A percentile compares a stretch with the other conserved stretches of the same genome.
phyloP scores from a whole-genome alignment of 306 rosid species.

The Prunus fruticosa region DNA sequence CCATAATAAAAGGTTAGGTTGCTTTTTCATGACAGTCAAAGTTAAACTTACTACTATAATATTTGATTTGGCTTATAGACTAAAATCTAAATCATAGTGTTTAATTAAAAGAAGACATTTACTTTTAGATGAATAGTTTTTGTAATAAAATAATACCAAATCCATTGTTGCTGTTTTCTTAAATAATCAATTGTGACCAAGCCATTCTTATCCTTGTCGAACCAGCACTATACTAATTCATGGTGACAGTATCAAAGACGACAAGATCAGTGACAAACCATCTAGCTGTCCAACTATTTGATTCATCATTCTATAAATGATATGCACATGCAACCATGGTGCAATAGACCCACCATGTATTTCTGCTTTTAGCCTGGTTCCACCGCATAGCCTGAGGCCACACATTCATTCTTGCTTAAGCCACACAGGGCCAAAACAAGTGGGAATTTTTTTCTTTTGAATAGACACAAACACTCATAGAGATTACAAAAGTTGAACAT shows the following conservation, averaged over 20 bases:
- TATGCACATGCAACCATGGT: slow-evolving; percentile 54
- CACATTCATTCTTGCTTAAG: slow-evolving; percentile 6
- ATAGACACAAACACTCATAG: not conserved
- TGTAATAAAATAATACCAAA: not conserved
- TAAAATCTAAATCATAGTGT: not conserved
- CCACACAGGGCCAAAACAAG: not conserved
- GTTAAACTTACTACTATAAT: not conserved
- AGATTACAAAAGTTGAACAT: not conserved
- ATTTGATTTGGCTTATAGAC: not conserved
- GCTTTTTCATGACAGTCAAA: not conserved
- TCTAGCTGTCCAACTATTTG: slow-evolving; percentile 41
- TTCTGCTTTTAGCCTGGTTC: slow-evolving; percentile 23
- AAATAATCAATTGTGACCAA: too few species aligned
- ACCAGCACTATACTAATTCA: slow-evolving; percentile 7
- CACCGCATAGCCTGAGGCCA: slow-evolving; percentile 11
- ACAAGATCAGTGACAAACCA: slow-evolving; percentile 14
- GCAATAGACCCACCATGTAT: slow-evolving; percentile 32
- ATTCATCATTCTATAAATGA: slow-evolving; percentile 15
- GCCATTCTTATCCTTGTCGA: slow-evolving; percentile 12
- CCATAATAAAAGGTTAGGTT: not conserved
- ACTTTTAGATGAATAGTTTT: not conserved
- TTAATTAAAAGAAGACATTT: not conserved
- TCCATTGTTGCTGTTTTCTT: too few species aligned
- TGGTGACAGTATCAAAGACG: not conserved
- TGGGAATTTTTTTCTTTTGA: not conserved